These are phyloP conservation scores for Mrakia hoshinonis DNA, from an alignment of 768 basidiomycete genomes.

Conservation along the genomic window DNA sequence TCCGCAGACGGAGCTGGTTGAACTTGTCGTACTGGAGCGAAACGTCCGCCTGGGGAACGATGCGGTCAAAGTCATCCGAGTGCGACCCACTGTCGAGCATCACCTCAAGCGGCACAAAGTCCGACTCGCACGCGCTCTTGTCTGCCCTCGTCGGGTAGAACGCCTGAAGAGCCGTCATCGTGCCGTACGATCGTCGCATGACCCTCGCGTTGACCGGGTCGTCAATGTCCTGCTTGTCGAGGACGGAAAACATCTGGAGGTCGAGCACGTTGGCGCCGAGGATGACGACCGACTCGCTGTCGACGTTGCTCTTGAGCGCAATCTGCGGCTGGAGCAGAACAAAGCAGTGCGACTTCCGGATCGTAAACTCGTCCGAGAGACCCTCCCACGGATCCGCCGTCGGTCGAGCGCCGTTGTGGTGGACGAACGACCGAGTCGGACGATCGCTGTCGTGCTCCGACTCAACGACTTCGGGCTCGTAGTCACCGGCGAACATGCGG, in stretches of 20 bases:
- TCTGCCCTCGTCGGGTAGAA: slow-evolving; percentile 58
- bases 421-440: slow-evolving; percentile 1
- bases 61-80: slow-evolving; percentile 69
- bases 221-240: slow-evolving; percentile 66
- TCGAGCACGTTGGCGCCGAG: slow-evolving; percentile 71
- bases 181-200: slow-evolving; percentile 73
- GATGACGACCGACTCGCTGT: slow-evolving; percentile 55
- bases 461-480: background rate
- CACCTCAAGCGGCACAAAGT: slow-evolving; percentile 76
- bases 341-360: slow-evolving; percentile 63
- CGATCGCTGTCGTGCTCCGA: background rate
- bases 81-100: slow-evolving; percentile 67
- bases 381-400: slow-evolving; percentile 30
- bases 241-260: slow-evolving; percentile 65
- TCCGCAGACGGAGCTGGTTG: slow-evolving; percentile 77
- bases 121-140: background rate
- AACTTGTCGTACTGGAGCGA: slow-evolving; percentile 86
- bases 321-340: slow-evolving; percentile 87
- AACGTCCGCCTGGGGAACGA: slow-evolving; percentile 81
- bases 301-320: slow-evolving; percentile 57
- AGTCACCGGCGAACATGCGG: slow-evolving; percentile 21
- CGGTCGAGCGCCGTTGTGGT: slow-evolving; percentile 14
- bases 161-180: slow-evolving; percentile 71
- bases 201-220: slow-evolving; percentile 79
- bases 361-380: slow-evolving; percentile 36